A percentile compares a stretch with the other conserved stretches of the same genome.
These are phyloP conservation scores for Sporothrix protearum DNA, from an alignment of 2,329 filamentous ascomycete genomes.

Conservation along the genomic window DNA sequence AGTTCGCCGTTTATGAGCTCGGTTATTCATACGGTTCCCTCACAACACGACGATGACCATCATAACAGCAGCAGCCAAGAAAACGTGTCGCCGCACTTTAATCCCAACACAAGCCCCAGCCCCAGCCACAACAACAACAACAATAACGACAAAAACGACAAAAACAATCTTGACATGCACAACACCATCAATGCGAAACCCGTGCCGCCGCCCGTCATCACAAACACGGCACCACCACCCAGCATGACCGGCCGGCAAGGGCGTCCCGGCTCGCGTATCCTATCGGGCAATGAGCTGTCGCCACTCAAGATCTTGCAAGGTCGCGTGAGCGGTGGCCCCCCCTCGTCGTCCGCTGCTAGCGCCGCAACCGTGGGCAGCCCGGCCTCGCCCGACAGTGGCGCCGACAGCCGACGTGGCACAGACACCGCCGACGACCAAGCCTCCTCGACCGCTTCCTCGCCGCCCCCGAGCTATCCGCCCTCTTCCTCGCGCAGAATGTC, in stretches of 20 bases:
- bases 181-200: constrained; percentile 3
- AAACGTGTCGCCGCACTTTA: constrained; percentile 40
- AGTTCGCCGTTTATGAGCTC: constrained; percentile 36
- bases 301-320: constrained; percentile 53
- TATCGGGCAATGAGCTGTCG: constrained; percentile 56
- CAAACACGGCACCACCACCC: constrained; percentile 16
- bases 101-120: background rate
- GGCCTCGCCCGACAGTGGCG: constrained; percentile 26
- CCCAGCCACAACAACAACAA: background rate
- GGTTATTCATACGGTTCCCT: constrained; percentile 23
- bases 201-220: background rate
- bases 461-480: constrained; percentile 24
- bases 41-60: constrained; percentile 13
- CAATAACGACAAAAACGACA: too few relatives aligned
- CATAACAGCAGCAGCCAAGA: constrained; percentile 37
- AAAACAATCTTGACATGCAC: background rate
- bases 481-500: constrained; percentile 16
- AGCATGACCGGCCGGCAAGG: constrained; percentile 37
- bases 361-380: constrained; percentile 21
- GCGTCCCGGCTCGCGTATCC: constrained; percentile 44
- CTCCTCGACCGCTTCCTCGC: constrained; percentile 25
- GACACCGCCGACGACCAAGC: constrained; percentile 15
- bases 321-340: constrained; percentile 15
- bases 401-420: constrained; percentile 27
- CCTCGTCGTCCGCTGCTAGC: constrained; percentile 28